Base-by-base conservation (phyloP, 176 grass and related monocot species). In the Oryza officinalis region DNA sequence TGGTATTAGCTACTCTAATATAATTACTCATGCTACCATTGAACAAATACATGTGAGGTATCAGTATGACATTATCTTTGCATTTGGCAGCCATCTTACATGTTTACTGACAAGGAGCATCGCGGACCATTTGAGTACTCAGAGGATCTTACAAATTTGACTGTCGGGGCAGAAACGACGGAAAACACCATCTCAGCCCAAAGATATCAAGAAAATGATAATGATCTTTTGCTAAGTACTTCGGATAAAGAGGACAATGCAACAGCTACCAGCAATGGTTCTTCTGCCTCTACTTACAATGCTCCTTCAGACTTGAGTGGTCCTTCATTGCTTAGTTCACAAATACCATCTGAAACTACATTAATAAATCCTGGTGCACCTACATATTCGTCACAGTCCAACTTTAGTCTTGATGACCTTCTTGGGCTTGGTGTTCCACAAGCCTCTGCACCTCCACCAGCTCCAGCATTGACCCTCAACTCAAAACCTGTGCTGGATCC, bases 31-130 rank as follows among this genome's bases (percentile, higher is more conserved):
- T 69, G 83, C 40, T 67, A 70, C 44, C 83, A 23, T 77, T 84
- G 38, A 63, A 82, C 74, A 32, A 45, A 63, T 74, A 59, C n/a
- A 31, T 57, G 20, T 57, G 7, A 57, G n/a, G 20, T 57, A 57
- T 57, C 52, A 57, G 9, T 57, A 22, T 57, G 20, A 57, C 52
- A 57, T 84, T 33, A 78, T 50, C 69, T 81, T 49, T 94, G 75
- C 43, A 71, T 88, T 83, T 90, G 68, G 75, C 87, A 98, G 93
- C 97, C 97, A 13, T 96, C 93, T 47, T 99, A 99, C 84, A 89
- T 96, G 93, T 99, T 99, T 81, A 99, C 97, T 26, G 97, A 99
- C 38, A 94, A 94, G 88, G 93, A 96, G 76, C 97, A 99, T 86
- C 93, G 88, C 67, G 97, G 93, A 74, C 94, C 97, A 81, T 96